A percentile compares a stretch with the other conserved stretches of the same genome.
Conservation (phyloP, 352 stramenopile species). For the Globisporangium apiculatum region DNA sequence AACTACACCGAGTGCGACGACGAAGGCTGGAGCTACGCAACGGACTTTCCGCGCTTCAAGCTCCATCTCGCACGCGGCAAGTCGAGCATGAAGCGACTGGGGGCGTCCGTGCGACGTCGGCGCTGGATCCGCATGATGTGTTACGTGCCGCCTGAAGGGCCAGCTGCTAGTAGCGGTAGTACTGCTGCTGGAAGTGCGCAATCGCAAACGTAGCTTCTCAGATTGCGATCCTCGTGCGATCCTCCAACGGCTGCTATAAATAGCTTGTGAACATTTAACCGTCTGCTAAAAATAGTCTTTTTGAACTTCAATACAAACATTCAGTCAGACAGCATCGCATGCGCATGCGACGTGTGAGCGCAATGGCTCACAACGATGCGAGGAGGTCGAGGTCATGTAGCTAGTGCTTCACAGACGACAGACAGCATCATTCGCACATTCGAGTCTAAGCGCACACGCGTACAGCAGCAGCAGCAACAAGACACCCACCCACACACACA, state of each 20-base stretch:
- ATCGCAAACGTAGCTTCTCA: too few species aligned
- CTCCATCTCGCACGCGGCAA: conserved; percentile 69
- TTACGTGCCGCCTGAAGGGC: conserved; percentile 45
- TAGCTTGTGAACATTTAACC: too few species aligned
- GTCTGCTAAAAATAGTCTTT: too few species aligned
- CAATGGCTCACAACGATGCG: too few species aligned
- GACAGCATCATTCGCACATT: conserved; percentile 2
- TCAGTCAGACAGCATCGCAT: too few species aligned
- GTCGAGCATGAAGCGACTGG: conserved; percentile 70
- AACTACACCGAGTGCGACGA: conserved; percentile 86
- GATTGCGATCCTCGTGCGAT: too few species aligned
- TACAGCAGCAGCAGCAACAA: not conserved
- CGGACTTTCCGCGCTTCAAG: conserved; percentile 83
- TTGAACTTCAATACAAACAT: too few species aligned
- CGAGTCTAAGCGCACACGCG: not conserved
- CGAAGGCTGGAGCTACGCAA: conserved; percentile 85
- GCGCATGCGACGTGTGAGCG: too few species aligned
- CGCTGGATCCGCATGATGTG: conserved; percentile 86
- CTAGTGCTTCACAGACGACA: too few species aligned
- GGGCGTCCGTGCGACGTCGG: conserved; percentile 62
- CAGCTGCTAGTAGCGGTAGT: not conserved
- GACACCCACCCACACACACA: not conserved
- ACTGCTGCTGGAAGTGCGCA: too few species aligned
- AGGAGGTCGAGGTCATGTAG: too few species aligned
- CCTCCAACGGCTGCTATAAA: too few species aligned